Evolutionary conservation across 495 filamentous ascomycete species (phyloP), one percentile per base, ranked within the genome.

Genomic region (Alectoria sarmentosa): DNA sequence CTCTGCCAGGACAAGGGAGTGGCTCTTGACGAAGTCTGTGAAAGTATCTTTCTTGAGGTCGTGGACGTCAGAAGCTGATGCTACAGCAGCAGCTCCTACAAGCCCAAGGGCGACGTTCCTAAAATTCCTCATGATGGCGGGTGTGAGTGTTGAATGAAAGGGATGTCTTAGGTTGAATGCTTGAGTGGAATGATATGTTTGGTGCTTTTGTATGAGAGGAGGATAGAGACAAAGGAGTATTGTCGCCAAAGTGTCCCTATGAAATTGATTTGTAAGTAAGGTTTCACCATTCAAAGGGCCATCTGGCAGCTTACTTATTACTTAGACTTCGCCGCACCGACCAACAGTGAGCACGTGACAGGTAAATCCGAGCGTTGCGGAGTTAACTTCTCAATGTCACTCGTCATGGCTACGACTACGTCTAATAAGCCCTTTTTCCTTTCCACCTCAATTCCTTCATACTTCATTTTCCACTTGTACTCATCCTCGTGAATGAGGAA

Each of bases 1-100:
- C 81, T 99, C 94, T 64, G 96, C 84, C 67, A 99, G 84, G 54
- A 99, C 94, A 62, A 98, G 82, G 69, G 89, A 86, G 73, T 98
- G 86, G 65, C 88, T 82, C 70, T 87, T 90, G 66, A 99, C 78
- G 78, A 97, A 99, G 58, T 83, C 82, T 55, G 86, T 77, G 72
- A 98, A 98, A 52, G 84, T 92, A 69, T 94, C 91, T 76, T 84
- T 88, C 75, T 86, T 93, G 64, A 99, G 78, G 41, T 90, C 83
- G 66, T 87, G 79, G 49, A 98, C 94, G 73, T 98, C 90, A 38
- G 90, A 93, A 52, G 89, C 88, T 63, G 87, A 86, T 63, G 79
- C 84, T n/a, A 84, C 73, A 36, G 83, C 81, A 44, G 81, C 76
- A 69, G 82, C 83, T 65, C 83, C 82, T 34, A 85, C 73, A 62